phyloP scores from a whole-genome alignment of 2,329 filamentous ascomycete species.

The Cadophora malorum region DNA sequence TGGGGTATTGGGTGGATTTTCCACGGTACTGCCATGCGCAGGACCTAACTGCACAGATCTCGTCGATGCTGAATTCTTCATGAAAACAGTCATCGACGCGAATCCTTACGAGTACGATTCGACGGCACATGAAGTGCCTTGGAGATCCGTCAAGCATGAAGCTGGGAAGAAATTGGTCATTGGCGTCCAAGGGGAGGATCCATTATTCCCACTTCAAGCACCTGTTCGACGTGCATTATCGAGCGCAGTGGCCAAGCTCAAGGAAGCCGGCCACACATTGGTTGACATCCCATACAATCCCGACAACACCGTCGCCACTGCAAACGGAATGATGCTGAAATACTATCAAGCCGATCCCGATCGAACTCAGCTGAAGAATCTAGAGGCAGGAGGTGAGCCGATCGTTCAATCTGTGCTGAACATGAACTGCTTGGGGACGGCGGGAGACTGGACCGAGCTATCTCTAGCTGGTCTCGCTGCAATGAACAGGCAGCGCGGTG shows the following conservation, averaged over 20 bases:
- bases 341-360: conserved; percentile 12
- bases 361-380: conserved; percentile 9
- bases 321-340: conserved; percentile 10
- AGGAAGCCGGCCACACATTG: conserved; percentile 10
- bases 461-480: conserved; percentile 4
- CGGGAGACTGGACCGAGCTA: conserved; percentile 5
- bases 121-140: not conserved
- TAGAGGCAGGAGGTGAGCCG: not conserved
- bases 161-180: conserved; percentile 23
- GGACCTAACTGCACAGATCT: conserved; percentile 52
- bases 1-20: conserved; percentile 23
- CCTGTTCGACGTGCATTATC: conserved; percentile 42
- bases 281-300: conserved; percentile 9
- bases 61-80: conserved; percentile 49
- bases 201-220: conserved; percentile 59
- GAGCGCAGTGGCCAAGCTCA: conserved; percentile 2
- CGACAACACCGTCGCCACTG: conserved; percentile 4
- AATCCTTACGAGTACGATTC: conserved; percentile 48
- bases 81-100: conserved; percentile 49
- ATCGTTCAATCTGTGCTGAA: conserved; percentile 1
- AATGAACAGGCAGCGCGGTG: conserved; percentile 9
- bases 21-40: conserved; percentile 47
- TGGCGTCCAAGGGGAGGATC: conserved; percentile 46
- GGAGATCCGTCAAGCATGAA: not conserved
- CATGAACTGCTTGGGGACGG: conserved; percentile 3